These are phyloP conservation scores for Dactylellina cionopaga DNA, from an alignment of 2,329 filamentous ascomycete genomes.

Conservation along the genomic window DNA sequence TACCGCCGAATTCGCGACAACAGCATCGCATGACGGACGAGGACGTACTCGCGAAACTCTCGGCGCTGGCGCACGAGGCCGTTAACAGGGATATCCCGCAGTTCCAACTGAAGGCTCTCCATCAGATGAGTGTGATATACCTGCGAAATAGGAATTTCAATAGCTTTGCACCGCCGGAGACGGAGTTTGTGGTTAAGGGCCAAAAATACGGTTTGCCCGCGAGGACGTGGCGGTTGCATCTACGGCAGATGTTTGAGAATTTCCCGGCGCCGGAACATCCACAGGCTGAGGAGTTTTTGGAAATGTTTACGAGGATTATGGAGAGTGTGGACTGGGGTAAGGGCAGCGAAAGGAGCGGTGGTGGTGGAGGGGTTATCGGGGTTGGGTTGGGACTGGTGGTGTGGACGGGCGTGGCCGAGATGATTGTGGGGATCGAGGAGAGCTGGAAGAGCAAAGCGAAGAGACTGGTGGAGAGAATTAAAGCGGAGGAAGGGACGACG, in stretches of 20 bases:
- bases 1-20: constrained; percentile 13
- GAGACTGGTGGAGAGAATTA: constrained; percentile 40
- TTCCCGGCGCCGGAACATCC: constrained; percentile 46
- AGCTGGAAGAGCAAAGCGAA: constrained; percentile 46
- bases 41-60: constrained; percentile 44
- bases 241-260: constrained; percentile 43
- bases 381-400: constrained; percentile 36
- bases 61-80: constrained; percentile 41
- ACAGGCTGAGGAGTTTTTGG: constrained; percentile 48
- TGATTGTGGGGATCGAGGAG: constrained; percentile 50
- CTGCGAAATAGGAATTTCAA: constrained; percentile 31
- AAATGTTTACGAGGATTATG: constrained; percentile 41
- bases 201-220: constrained; percentile 44
- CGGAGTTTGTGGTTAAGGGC: constrained; percentile 48
- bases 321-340: constrained; percentile 43
- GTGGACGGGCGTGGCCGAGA: constrained; percentile 48
- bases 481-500: constrained; percentile 37
- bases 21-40: constrained; percentile 26
- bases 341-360: constrained; percentile 24
- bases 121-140: constrained; percentile 38
- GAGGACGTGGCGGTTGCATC: constrained; percentile 35
- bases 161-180: constrained; percentile 33
- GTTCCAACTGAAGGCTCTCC: constrained; percentile 32
- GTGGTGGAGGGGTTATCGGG: constrained; percentile 40
- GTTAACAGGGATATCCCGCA: constrained; percentile 45